Base-by-base conservation (phyloP, 2,329 filamentous ascomycete genomes). In the Diaporthe ilicicola region DNA sequence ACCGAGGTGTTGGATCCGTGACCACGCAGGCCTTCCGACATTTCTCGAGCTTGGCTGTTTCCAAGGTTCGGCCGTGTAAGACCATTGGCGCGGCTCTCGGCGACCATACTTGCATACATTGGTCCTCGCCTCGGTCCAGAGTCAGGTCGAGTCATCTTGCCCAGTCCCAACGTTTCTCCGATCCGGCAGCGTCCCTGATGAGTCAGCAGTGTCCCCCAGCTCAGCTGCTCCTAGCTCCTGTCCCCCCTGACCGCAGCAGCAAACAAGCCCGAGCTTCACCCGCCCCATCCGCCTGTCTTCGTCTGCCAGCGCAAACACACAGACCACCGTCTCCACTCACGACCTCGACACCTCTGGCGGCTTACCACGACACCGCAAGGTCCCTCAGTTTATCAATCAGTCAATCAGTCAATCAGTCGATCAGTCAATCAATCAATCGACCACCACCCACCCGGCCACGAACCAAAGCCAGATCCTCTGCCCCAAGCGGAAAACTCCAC, bases 241-340 rank as follows among this genome's bases (percentile, higher is more conserved):
- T 9, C 59, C 22, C 59, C 59, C 59, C 42, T 39, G 27, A 48
- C 70, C 66, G 39, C 59, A 15, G n/a, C 39, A 29, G 19, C 46
- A 53, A 32, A 61, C 61, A 29, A 67, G 48, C 53, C 69, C 70
- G 66, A 68, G 59, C 66, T 51, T 64, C 71, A 64, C 24, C 71
- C 62, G 68, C 68, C 68, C 68, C 34, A n/a, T 39, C 46, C 48
- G 65, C 55, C 62, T 50, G 54, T 59, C 46, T 53, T 48, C 29
- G 64, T 46, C 27, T 70, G 44, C 62, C 37, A 67, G 4, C 51
- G 56, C 27, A 56, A 64, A 37, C 24, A 29, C 70, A 65, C 53
- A 46, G 61, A 61, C 46, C 39, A 62, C 55, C 48, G 42, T 72
- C 71, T 71, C 71, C 71, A 72, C 71, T 72, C 68, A 61, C 51